Conservation (phyloP, 805 yeast genomes). For the Wickerhamomyces ciferrii region DNA sequence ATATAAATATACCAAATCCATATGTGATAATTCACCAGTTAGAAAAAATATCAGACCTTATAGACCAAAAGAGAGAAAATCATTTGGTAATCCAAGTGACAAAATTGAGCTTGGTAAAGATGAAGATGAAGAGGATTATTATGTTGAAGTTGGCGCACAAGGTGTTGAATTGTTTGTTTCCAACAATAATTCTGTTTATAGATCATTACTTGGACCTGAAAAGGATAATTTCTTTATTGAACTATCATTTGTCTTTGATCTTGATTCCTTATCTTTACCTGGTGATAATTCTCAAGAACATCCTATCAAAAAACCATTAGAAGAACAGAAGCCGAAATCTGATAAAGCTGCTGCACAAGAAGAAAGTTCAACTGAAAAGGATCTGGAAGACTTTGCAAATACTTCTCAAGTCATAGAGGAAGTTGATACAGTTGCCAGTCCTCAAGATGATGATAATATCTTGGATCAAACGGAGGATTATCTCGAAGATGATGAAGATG, state of each 20-base stretch:
- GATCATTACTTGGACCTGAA: slow-evolving; percentile 14
- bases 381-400: too few species aligned
- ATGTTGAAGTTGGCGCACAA: neutral
- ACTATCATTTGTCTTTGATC: slow-evolving; percentile 9
- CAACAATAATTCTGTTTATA: slow-evolving; percentile 11
- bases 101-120: neutral
- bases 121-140: neutral
- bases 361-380: too few species aligned
- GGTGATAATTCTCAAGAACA: neutral
- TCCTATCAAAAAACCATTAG: neutral
- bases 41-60: slow-evolving; percentile 12
- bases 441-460: neutral
- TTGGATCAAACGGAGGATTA: neutral
- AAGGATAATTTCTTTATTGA: slow-evolving; percentile 8
- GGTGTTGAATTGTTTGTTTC: slow-evolving; percentile 12
- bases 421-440: too few species aligned
- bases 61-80: neutral
- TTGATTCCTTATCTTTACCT: slow-evolving; percentile 1
- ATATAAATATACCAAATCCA: slow-evolving; percentile 3
- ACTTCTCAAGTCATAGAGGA: too few species aligned
- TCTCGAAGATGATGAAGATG: slow-evolving; percentile 2
- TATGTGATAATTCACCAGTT: slow-evolving; percentile 11
- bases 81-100: neutral
- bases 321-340: neutral
- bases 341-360: too few species aligned